Percentiles rank a stretch among this genome's conserved stretches.
phyloP scores from a whole-genome alignment of 2,329 filamentous ascomycete genomes.

The Fusarium coffeatum region DNA sequence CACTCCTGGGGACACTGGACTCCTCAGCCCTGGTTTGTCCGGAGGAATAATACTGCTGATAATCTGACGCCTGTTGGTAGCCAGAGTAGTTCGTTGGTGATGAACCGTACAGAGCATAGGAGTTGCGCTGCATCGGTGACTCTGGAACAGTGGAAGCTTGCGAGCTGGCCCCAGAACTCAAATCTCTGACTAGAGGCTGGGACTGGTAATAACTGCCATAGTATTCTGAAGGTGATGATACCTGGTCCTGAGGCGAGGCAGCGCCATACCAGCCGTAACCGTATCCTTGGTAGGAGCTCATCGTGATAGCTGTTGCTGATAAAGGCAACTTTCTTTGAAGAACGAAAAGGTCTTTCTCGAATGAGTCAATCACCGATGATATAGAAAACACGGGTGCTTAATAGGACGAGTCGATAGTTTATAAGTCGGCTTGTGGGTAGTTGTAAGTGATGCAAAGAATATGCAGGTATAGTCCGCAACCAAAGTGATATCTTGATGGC shows the following conservation, averaged over 20 bases:
- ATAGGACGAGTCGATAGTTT: conserved; percentile 27
- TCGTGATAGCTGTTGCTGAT: conserved; percentile 6
- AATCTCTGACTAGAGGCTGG: conserved; percentile 45
- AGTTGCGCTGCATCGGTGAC: conserved; percentile 42
- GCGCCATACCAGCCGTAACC: conserved; percentile 22
- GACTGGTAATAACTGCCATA: conserved; percentile 40
- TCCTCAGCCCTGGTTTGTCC: conserved; percentile 4
- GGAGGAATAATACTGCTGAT: conserved; percentile 28
- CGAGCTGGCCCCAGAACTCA: conserved; percentile 49
- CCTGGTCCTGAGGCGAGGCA: conserved; percentile 38
- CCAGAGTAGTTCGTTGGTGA: conserved; percentile 18
- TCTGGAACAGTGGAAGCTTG: conserved; percentile 43
- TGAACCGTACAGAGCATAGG: conserved; percentile 34
- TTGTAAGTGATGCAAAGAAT: conserved; percentile 1
- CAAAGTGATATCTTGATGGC: conserved; percentile 35
- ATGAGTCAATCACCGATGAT: conserved; percentile 9
- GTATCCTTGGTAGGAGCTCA: conserved; percentile 36
- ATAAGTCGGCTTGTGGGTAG: conserved; percentile 8
- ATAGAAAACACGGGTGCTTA: conserved; percentile 20
- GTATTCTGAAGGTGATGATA: conserved; percentile 34
- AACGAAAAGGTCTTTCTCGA: conserved; percentile 1
- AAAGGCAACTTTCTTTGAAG: not conserved
- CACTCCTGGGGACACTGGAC: conserved; percentile 14
- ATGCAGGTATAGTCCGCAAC: conserved; percentile 30
- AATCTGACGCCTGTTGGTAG: conserved; percentile 21